These are phyloP conservation scores for Asterochloris erici DNA, from an alignment of 139 green algal genomes.

Conservation along the genomic window DNA sequence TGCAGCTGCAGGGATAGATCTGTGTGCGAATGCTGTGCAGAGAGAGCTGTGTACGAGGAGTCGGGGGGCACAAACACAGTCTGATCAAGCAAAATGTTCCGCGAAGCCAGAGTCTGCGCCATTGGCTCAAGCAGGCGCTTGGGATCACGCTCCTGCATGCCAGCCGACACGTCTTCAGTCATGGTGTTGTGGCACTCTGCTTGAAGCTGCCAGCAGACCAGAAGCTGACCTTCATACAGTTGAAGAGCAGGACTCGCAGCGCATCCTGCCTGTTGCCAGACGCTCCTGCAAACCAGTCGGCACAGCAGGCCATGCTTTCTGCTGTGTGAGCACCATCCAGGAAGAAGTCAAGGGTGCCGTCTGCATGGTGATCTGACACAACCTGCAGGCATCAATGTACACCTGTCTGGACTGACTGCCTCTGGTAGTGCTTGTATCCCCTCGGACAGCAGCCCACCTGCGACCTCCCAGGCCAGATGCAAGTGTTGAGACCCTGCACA, in stretches of 20 bases:
- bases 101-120: constrained; percentile 25
- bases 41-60: constrained; percentile 44
- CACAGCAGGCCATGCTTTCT: constrained; percentile 89
- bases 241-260: constrained; percentile 86
- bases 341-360: constrained; percentile 52
- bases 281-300: constrained; percentile 78
- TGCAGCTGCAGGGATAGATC: constrained; percentile 59
- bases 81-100: constrained; percentile 36
- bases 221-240: constrained; percentile 76
- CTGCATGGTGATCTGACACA: neutral
- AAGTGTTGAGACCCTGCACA: constrained; percentile 47
- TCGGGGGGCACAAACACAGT: constrained; percentile 73
- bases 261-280: neutral
- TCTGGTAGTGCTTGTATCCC: neutral
- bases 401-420: constrained; percentile 1
- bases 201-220: neutral
- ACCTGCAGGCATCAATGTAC: constrained; percentile 18
- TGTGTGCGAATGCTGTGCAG: neutral
- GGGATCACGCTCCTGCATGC: constrained; percentile 72
- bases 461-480: constrained; percentile 71
- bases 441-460: constrained; percentile 44
- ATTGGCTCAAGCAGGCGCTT: constrained; percentile 69
- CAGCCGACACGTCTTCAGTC: neutral
- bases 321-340: constrained; percentile 96
- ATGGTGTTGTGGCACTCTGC: neutral